Evolutionary conservation across 2,329 filamentous ascomycete species (phyloP).

Genomic region (Geosmithia putterillii): DNA sequence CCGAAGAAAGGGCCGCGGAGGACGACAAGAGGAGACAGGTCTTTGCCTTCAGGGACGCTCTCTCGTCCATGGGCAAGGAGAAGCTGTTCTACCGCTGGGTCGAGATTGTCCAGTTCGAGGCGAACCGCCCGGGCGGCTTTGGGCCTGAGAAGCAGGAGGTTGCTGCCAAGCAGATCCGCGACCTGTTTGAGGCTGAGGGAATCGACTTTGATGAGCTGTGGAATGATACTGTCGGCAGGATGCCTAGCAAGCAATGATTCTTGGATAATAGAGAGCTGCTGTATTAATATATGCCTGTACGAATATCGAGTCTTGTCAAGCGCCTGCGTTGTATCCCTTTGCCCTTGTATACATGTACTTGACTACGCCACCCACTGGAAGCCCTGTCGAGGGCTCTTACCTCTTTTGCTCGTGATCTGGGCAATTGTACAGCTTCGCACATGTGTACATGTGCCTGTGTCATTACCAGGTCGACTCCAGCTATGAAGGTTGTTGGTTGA

Average conservation of each 20-base stretch:
- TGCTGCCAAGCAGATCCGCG: constrained; percentile 62
- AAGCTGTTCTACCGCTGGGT: constrained; percentile 87
- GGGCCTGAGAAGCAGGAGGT: constrained; percentile 59
- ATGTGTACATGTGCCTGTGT: too few relatives aligned
- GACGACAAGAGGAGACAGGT: constrained; percentile 62
- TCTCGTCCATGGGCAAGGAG: constrained; percentile 70
- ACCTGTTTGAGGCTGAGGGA: constrained; percentile 60
- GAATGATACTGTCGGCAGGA: constrained; percentile 43
- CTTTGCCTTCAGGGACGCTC: constrained; percentile 64
- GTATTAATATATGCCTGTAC: too few relatives aligned
- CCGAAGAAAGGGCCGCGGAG: constrained; percentile 34
- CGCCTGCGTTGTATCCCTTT: too few relatives aligned
- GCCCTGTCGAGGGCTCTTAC: too few relatives aligned
- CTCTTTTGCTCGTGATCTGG: too few relatives aligned
- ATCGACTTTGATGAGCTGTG: constrained; percentile 79
- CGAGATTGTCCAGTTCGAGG: constrained; percentile 82
- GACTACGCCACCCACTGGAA: too few relatives aligned
- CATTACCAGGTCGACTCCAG: too few relatives aligned
- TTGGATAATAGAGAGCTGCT: background rate
- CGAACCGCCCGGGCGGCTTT: constrained; percentile 66
- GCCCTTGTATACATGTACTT: too few relatives aligned
- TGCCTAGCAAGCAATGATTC: background rate
- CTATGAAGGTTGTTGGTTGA: too few relatives aligned
- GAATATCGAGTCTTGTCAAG: too few relatives aligned
- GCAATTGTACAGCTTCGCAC: too few relatives aligned